phyloP scores from a whole-genome alignment of 2,329 filamentous ascomycete genomes.

The Metarhizium brunneum region DNA sequence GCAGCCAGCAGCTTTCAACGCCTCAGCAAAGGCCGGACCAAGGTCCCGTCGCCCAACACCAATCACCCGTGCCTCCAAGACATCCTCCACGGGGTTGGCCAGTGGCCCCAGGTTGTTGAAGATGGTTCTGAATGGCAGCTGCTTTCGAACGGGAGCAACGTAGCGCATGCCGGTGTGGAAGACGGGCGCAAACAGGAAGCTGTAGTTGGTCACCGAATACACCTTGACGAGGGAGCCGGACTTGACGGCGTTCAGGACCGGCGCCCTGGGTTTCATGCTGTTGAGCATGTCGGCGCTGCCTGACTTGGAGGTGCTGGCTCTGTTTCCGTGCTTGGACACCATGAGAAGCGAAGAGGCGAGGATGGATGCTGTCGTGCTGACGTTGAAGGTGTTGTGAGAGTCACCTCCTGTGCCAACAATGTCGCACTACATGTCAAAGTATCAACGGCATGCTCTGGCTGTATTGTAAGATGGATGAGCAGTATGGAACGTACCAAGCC shows the following conservation, averaged over 20 bases:
- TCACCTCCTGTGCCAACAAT: conserved; percentile 97
- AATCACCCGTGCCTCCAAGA: conserved; percentile 83
- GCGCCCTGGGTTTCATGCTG: conserved; percentile 61
- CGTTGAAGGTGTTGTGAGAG: conserved; percentile 96
- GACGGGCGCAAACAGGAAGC: conserved; percentile 89
- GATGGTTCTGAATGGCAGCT: conserved; percentile 89
- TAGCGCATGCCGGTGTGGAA: conserved; percentile 95
- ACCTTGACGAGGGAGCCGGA: conserved; percentile 62
- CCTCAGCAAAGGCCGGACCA: conserved; percentile 81
- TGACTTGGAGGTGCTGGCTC: conserved; percentile 88
- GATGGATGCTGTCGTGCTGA: conserved; percentile 91
- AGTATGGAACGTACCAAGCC: conserved; percentile 56
- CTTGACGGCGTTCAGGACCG: conserved; percentile 64
- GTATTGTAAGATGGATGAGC: not conserved
- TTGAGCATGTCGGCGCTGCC: conserved; percentile 88
- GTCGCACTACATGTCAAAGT: conserved; percentile 48
- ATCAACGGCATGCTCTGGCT: not conserved
- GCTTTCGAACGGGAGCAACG: conserved; percentile 74
- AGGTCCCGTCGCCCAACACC: conserved; percentile 84
- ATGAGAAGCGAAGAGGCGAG: conserved; percentile 77
- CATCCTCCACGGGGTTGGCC: conserved; percentile 77
- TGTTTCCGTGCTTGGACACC: conserved; percentile 92
- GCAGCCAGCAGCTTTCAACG: conserved; percentile 64
- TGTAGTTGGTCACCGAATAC: conserved; percentile 79
- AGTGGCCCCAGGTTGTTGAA: conserved; percentile 95